Conservation (phyloP, 495 filamentous ascomycete genomes). For the Trichoderma parareesei region DNA sequence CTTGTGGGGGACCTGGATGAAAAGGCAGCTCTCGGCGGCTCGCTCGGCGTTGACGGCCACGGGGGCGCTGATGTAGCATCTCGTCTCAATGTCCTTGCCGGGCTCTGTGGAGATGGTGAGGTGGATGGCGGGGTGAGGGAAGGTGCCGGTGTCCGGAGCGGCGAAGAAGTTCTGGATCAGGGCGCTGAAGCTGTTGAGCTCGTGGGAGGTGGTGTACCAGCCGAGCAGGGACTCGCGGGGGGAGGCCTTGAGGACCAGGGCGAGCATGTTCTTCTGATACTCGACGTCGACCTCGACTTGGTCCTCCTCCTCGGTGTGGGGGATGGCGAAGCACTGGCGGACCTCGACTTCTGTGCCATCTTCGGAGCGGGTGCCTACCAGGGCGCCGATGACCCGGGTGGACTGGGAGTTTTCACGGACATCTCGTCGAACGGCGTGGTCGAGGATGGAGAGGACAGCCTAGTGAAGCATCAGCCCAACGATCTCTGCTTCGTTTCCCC, state of each 20-base stretch:
- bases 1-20: conserved; percentile 85
- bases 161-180: conserved; percentile 99
- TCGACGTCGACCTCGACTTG: conserved; percentile 99
- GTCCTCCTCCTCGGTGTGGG: conserved; percentile 95
- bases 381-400: conserved; percentile 90
- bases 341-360: conserved; percentile 96
- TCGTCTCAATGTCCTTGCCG: conserved; percentile 72
- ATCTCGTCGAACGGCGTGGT: conserved; percentile 90
- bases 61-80: conserved; percentile 88
- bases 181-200: conserved; percentile 95
- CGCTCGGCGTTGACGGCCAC: conserved; percentile 93
- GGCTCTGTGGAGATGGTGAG: conserved; percentile 85
- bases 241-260: conserved; percentile 84
- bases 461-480: conserved; percentile 28
- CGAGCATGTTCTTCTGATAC: conserved; percentile 98
- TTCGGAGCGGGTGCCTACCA: conserved; percentile 85
- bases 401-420: conserved; percentile 71
- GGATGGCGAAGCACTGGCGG: conserved; percentile 90
- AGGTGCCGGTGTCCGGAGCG: conserved; percentile 90
- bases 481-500: background rate
- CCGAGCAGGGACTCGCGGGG: conserved; percentile 90
- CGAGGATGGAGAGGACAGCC: conserved; percentile 94
- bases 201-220: conserved; percentile 94
- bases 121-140: conserved; percentile 92
- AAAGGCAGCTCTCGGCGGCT: conserved; percentile 87